Evolutionary conservation across 2,329 filamentous ascomycete species (phyloP), one percentile per base, ranked within the genome.

Genomic region (Aspergillus fructus): DNA sequence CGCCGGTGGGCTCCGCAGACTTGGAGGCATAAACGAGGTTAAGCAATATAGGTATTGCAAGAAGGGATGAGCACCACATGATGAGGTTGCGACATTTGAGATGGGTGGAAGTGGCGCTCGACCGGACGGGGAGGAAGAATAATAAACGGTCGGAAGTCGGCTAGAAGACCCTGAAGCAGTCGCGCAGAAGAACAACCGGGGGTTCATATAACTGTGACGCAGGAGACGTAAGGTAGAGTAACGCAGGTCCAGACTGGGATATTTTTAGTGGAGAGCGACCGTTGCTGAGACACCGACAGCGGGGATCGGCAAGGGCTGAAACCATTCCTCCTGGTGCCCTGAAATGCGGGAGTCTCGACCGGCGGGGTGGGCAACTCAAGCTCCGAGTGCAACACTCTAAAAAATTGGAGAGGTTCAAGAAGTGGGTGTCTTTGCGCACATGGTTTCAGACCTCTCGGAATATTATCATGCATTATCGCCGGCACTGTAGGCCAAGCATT

Each of bases 1-100:
- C n/a, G 2, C 65, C 66, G 3, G 66, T 58, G 9, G 60, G 57
- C 8, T 45, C 33, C 3, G 62, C 60, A 8, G 57, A 56, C 12
- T 49, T 23, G 33, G 63, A 60, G 21, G 62, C 63, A n/a, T 46
- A 15, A 39, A 34, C 43, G 15, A 39, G 3, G 41, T 45, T 45
- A 42, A 61, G 51, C 23, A 56, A 33, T 9, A 39, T 11, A n/a
- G 55, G 49, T 6, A 60, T 34, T 33, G 56, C 23, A 42, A 55
- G 21, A 7, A 48, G 27, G 37, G 27, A 39, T n/a, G 50, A 34
- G 34, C 51, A 34, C 43, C 33, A 49, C 23, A 48, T 46, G 37
- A 8, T 43, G 33, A 43, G 23, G 41, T 19, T 33, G 54, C 53
- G 49, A 46, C 49, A 54, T 48, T 37, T 45, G 43, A 23, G 19